Evolutionary conservation across 495 filamentous ascomycete species (phyloP).

Genomic region (Penicillium paradoxum): DNA sequence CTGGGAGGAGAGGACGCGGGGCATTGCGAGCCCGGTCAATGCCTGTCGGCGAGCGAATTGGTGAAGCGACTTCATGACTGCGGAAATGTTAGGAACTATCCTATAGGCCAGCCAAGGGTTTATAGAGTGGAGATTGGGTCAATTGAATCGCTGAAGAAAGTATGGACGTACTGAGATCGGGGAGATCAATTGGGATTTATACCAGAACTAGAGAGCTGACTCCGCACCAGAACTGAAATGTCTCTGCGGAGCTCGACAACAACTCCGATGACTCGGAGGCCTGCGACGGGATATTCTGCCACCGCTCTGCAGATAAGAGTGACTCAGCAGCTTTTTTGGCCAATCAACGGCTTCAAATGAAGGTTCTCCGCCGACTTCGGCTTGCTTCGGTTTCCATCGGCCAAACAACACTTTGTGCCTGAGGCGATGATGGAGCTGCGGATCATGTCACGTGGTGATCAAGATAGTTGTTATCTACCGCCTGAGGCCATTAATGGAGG

Average conservation of each 20-base stretch:
- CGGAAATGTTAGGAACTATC: neutral
- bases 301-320: slow-evolving; percentile 15
- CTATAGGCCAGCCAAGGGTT: neutral
- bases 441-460: neutral
- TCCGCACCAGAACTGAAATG: slow-evolving; percentile 18
- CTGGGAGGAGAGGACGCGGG: slow-evolving; percentile 26
- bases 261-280: slow-evolving; percentile 26
- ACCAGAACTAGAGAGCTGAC: slow-evolving; percentile 16
- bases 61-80: slow-evolving; percentile 37
- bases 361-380: slow-evolving; percentile 21
- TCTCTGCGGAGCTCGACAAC: slow-evolving; percentile 26
- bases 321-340: slow-evolving; percentile 4
- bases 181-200: slow-evolving; percentile 20
- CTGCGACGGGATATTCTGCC: slow-evolving; percentile 6
- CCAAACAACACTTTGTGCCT: neutral
- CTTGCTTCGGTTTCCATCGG: slow-evolving; percentile 2
- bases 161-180: slow-evolving; percentile 5
- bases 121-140: slow-evolving; percentile 1
- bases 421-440: neutral
- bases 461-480: neutral
- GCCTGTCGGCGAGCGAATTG: slow-evolving; percentile 40
- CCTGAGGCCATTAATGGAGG: neutral
- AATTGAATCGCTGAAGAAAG: slow-evolving; percentile 2
- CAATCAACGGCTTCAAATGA: slow-evolving; percentile 11
- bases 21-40: slow-evolving; percentile 20